These are phyloP conservation scores for Arthrobotrys megalospora DNA, from an alignment of 2,329 filamentous ascomycete species.

Conservation along the genomic window DNA sequence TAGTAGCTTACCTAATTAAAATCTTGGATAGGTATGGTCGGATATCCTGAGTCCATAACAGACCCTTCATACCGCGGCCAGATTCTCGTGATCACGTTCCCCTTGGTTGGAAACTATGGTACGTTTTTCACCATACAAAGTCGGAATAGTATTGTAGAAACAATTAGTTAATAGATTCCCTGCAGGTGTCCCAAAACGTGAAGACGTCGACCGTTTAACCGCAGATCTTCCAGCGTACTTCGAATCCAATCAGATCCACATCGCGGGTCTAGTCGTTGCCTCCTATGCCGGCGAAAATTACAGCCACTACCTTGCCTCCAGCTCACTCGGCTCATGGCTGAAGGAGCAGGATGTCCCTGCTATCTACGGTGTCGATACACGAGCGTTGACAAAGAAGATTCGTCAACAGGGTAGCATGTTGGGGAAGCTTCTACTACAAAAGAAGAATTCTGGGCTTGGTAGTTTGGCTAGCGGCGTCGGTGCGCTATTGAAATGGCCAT, in stretches of 20 bases:
- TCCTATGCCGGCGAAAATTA: conserved; percentile 95
- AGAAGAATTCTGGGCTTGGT: conserved; percentile 67
- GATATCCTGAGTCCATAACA: conserved; percentile 93
- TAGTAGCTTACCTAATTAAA: conserved; percentile 30
- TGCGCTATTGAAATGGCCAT: conserved; percentile 66
- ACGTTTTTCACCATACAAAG: conserved; percentile 17
- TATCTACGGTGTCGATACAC: conserved; percentile 94
- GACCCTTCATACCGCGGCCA: conserved; percentile 91
- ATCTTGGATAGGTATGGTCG: conserved; percentile 72
- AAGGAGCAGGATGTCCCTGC: conserved; percentile 95
- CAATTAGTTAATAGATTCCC: conserved; percentile 9
- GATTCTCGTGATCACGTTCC: conserved; percentile 96
- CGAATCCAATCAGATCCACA: conserved; percentile 91
- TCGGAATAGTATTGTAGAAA: neutral
- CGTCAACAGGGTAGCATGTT: conserved; percentile 96
- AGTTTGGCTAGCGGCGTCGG: conserved; percentile 67
- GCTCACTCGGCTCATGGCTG: conserved; percentile 92
- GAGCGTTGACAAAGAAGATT: conserved; percentile 93
- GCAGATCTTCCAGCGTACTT: conserved; percentile 91
- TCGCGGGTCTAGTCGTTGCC: conserved; percentile 89
- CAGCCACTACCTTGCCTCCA: conserved; percentile 92
- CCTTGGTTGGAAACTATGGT: conserved; percentile 96
- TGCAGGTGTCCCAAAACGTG: conserved; percentile 81
- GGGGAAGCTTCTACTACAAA: conserved; percentile 84
- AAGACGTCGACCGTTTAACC: conserved; percentile 86